Evolutionary conservation across 2,329 filamentous ascomycete species (phyloP).

Genomic region (Myrmaecium sp.): DNA sequence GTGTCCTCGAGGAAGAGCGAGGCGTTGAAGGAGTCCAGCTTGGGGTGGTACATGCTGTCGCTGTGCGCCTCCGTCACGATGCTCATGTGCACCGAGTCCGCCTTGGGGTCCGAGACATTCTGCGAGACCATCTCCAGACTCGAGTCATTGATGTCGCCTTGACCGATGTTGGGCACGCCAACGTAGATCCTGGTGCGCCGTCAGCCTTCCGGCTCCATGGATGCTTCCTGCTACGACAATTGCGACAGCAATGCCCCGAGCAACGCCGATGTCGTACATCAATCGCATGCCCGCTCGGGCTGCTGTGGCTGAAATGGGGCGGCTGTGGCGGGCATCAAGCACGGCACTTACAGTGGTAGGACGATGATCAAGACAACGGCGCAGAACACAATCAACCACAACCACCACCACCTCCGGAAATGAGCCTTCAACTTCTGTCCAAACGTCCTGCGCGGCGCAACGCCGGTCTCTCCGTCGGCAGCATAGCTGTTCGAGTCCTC

Average conservation of each 20-base stretch:
- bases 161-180: constrained; percentile 40
- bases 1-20: constrained; percentile 29
- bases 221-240: not conserved
- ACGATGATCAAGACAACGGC: constrained; percentile 38
- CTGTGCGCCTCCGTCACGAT: constrained; percentile 31
- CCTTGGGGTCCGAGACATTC: constrained; percentile 31
- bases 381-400: constrained; percentile 35
- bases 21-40: constrained; percentile 36
- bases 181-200: constrained; percentile 38
- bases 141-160: constrained; percentile 35
- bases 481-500: too few species aligned
- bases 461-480: too few species aligned
- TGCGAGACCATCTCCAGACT: constrained; percentile 33
- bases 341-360: constrained; percentile 38
- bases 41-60: constrained; percentile 35
- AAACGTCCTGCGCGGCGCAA: too few species aligned
- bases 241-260: not conserved
- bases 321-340: not conserved
- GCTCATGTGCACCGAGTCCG: constrained; percentile 31
- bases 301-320: not conserved
- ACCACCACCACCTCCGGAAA: constrained; percentile 39
- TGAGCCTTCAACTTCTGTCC: constrained; percentile 8
- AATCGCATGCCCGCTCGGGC: not conserved
- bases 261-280: not conserved
- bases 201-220: not conserved